phyloP scores from a whole-genome alignment of 768 basidiomycete genomes.

The Daedaleopsis sinensis region DNA sequence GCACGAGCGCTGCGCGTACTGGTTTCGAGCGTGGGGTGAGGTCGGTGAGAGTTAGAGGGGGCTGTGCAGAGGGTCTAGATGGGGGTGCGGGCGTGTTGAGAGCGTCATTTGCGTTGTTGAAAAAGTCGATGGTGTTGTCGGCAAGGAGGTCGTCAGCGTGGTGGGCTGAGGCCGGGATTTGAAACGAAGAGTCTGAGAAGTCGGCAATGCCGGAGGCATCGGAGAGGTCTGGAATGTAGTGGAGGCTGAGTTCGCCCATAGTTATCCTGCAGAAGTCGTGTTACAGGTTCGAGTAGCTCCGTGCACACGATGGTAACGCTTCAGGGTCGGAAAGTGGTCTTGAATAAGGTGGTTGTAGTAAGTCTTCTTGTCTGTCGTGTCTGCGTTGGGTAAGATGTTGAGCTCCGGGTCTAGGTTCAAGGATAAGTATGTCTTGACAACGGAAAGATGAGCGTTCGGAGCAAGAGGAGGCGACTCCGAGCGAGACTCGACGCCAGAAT shows the following conservation, averaged over 20 bases:
- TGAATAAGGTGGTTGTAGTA: no score
- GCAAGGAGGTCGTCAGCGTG: constrained; percentile 36
- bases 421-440: neutral
- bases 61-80: constrained; percentile 21
- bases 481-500: neutral
- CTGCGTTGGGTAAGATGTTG: neutral
- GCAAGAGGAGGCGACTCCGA: no score
- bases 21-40: constrained; percentile 28
- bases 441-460: neutral
- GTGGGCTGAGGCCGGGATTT: constrained; percentile 47
- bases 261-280: neutral
- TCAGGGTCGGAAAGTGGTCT: neutral
- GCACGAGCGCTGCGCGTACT: constrained; percentile 9
- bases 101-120: constrained; percentile 44
- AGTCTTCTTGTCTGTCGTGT: neutral
- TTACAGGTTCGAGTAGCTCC: neutral
- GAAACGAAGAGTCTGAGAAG: constrained; percentile 51
- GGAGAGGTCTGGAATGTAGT: constrained; percentile 58
- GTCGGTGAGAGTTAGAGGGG: constrained; percentile 26
- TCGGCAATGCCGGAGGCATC: constrained; percentile 46
- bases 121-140: constrained; percentile 48
- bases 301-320: neutral
- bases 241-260: constrained; percentile 45
- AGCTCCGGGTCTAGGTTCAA: neutral
- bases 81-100: constrained; percentile 35